Evolutionary conservation across 129 eudicot genomes (phyloP).

Genomic region (Flaveria sonorensis): DNA sequence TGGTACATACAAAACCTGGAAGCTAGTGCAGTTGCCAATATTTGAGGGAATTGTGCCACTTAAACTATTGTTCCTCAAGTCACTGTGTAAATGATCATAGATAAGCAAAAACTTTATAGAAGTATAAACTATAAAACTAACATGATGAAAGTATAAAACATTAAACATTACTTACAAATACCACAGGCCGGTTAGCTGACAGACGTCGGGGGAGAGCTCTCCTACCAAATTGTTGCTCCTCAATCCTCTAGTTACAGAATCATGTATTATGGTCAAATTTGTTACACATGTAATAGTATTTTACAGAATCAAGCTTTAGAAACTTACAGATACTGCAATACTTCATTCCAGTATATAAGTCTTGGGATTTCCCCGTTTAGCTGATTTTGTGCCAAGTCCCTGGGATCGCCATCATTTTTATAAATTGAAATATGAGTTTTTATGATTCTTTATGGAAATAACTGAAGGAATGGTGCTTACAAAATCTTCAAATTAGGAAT

Average conservation of each 20-base stretch:
- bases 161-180: slow-evolving; percentile 78
- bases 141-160: neutral
- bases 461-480: slow-evolving; percentile 42
- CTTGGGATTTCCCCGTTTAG: slow-evolving; percentile 94
- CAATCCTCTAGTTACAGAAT: slow-evolving; percentile 56
- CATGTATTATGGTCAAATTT: neutral
- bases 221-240: slow-evolving; percentile 87
- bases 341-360: slow-evolving; percentile 96
- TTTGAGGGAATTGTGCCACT: slow-evolving; percentile 77
- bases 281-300: neutral
- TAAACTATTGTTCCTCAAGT: slow-evolving; percentile 95
- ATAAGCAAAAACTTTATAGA: neutral
- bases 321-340: slow-evolving; percentile 89
- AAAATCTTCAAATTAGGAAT: slow-evolving; percentile 84
- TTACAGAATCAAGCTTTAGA: neutral
- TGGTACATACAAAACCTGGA: slow-evolving; percentile 93
- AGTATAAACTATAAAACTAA: neutral
- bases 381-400: slow-evolving; percentile 93
- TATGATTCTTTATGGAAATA: neutral
- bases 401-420: slow-evolving; percentile 22
- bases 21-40: slow-evolving; percentile 94
- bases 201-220: slow-evolving; percentile 76
- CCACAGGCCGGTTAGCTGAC: slow-evolving; percentile 98
- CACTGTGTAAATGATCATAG: slow-evolving; percentile 46
- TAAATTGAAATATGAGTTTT: neutral